Conservation (phyloP, 1,284 basidiomycete genomes). For the Ganoderma sinense region DNA sequence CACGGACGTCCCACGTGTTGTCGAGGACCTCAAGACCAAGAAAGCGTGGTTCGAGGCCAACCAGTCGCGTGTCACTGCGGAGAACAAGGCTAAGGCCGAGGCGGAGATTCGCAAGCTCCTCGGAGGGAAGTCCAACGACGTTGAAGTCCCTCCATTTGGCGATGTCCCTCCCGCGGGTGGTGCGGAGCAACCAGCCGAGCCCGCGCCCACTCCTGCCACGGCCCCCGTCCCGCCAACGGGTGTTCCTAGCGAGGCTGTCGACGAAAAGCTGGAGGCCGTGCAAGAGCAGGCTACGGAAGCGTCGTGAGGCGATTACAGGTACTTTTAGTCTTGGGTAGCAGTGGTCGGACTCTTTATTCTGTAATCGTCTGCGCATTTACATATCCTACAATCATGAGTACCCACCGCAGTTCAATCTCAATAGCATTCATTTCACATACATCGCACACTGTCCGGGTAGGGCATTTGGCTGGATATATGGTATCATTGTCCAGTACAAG, state of each 20-base stretch:
- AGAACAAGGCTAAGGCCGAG: slow-evolving; percentile 82
- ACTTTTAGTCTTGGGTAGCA: slow-evolving; percentile 20
- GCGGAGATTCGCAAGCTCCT: slow-evolving; percentile 79
- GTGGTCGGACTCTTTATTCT: slow-evolving; percentile 29
- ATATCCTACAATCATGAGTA: slow-evolving; percentile 28
- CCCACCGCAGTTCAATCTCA: slow-evolving; percentile 22
- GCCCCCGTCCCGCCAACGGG: slow-evolving; percentile 38
- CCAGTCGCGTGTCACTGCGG: slow-evolving; percentile 70
- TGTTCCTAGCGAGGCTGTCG: slow-evolving; percentile 51
- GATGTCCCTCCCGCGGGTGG: slow-evolving; percentile 52
- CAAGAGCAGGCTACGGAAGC: slow-evolving; percentile 46
- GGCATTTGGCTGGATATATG: slow-evolving; percentile 5
- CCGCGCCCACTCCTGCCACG: slow-evolving; percentile 51
- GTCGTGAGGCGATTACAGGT: slow-evolving; percentile 26
- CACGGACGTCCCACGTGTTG: slow-evolving; percentile 83
- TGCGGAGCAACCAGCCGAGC: slow-evolving; percentile 58
- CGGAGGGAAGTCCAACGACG: slow-evolving; percentile 50
- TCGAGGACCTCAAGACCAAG: slow-evolving; percentile 94
- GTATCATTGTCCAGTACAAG: slow-evolving; percentile 29
- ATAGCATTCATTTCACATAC: neutral
- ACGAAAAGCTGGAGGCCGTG: slow-evolving; percentile 56
- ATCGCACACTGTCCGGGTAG: neutral
- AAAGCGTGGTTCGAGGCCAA: slow-evolving; percentile 93
- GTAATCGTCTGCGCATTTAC: slow-evolving; percentile 32
- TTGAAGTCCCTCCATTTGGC: slow-evolving; percentile 46